Evolutionary conservation across 768 basidiomycete species (phyloP).

Genomic region (Saitozyma sp.): DNA sequence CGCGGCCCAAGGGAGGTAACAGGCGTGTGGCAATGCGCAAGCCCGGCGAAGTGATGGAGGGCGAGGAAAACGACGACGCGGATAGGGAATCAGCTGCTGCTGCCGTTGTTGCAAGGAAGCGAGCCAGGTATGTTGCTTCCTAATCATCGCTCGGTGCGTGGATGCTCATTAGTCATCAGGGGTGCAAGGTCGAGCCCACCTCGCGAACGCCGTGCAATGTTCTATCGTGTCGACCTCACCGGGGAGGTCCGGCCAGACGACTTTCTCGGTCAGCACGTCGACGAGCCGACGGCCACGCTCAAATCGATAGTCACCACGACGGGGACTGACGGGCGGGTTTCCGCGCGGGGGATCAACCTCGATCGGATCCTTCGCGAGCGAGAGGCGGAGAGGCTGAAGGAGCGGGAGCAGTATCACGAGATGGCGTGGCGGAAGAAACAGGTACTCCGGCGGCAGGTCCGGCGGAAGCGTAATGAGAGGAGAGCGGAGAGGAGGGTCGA

Average conservation of each 20-base stretch:
- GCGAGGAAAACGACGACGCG: too few relatives aligned
- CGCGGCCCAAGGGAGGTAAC: too few relatives aligned
- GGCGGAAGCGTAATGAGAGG: constrained; percentile 17
- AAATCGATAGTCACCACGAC: constrained; percentile 12
- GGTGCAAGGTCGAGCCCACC: too few relatives aligned
- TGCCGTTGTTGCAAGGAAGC: too few relatives aligned
- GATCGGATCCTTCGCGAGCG: constrained; percentile 3
- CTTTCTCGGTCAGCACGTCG: constrained; percentile 21
- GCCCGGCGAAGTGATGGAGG: too few relatives aligned
- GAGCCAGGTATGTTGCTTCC: too few relatives aligned
- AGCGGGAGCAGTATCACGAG: not conserved
- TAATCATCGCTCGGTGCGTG: too few relatives aligned
- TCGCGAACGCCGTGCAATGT: too few relatives aligned
- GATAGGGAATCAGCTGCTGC: too few relatives aligned
- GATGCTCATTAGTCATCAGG: too few relatives aligned
- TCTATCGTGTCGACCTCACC: too few relatives aligned
- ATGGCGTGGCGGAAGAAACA: constrained; percentile 15
- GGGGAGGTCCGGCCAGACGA: constrained; percentile 5
- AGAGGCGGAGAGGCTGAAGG: constrained; percentile 2
- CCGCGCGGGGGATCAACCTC: constrained; percentile 17
- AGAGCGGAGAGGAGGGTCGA: constrained; percentile 9
- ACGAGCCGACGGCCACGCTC: constrained; percentile 15
- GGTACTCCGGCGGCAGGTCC: constrained; percentile 15
- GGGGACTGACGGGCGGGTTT: constrained; percentile 16
- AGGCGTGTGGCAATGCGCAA: too few relatives aligned